A percentile compares a stretch with the other conserved stretches of the same genome.
Conservation (phyloP, 805 yeast species). For the Kuraishia borneana region DNA sequence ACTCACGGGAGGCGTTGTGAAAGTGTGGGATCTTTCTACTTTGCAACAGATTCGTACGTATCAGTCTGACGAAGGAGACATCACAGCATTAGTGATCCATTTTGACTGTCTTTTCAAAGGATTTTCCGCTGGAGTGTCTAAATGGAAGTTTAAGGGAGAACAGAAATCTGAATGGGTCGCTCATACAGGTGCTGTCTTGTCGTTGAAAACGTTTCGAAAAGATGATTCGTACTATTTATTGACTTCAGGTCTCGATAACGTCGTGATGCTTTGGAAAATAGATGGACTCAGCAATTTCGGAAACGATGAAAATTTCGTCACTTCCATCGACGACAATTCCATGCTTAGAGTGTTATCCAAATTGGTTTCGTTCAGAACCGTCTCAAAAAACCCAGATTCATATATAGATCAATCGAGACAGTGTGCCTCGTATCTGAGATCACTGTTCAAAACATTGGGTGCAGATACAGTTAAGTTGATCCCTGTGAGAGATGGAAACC, state of each 20-base stretch:
- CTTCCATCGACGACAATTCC: constrained; percentile 40
- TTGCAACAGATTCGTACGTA: constrained; percentile 48
- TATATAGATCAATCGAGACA: constrained; percentile 72
- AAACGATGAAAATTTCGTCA: constrained; percentile 6
- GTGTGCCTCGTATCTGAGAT: constrained; percentile 69
- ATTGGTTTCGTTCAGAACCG: constrained; percentile 62
- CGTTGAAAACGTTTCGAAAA: constrained; percentile 37
- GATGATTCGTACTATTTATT: constrained; percentile 33
- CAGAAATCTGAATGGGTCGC: constrained; percentile 35
- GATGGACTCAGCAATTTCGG: constrained; percentile 6
- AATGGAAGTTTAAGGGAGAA: constrained; percentile 39
- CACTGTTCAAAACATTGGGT: constrained; percentile 56
- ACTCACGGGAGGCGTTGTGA: constrained; percentile 58
- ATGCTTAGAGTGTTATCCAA: constrained; percentile 51
- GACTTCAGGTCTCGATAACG: constrained; percentile 62
- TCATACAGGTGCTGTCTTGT: constrained; percentile 37
- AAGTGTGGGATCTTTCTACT: constrained; percentile 81
- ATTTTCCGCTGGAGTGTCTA: constrained; percentile 35
- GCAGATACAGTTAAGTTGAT: constrained; percentile 55
- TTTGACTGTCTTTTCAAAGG: constrained; percentile 55
- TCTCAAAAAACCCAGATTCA: constrained; percentile 60
- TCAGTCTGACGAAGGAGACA: constrained; percentile 31
- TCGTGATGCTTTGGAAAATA: constrained; percentile 66
- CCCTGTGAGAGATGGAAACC: constrained; percentile 72
- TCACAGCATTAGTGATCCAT: constrained; percentile 48